Percentiles rank a stretch among this genome's conserved stretches.
These are phyloP conservation scores for Saxophila tyrrhenica DNA, from an alignment of 495 filamentous ascomycete species.

Conservation along the genomic window DNA sequence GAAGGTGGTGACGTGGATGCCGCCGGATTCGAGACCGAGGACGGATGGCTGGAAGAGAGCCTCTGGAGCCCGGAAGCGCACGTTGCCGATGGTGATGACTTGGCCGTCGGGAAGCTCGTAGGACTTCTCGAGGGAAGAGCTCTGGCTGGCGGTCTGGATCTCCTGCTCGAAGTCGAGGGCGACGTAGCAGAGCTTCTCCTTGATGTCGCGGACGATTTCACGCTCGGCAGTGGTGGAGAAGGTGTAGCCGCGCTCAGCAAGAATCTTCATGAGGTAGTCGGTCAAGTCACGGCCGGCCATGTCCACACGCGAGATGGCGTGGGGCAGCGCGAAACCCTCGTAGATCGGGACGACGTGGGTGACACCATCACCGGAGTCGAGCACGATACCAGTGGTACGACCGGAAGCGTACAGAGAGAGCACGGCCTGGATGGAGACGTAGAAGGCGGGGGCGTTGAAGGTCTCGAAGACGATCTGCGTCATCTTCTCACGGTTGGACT, in stretches of 20 bases:
- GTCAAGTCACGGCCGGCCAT: constrained; percentile 99
- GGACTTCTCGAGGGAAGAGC: constrained; percentile 97
- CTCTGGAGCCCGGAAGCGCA: constrained; percentile 98
- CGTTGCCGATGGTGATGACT: constrained; percentile 99
- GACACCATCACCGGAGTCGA: constrained; percentile 99
- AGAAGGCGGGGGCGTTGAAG: constrained; percentile 99
- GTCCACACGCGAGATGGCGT: constrained; percentile 98
- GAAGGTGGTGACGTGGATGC: constrained; percentile 99
- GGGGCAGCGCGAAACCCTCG: constrained; percentile 98
- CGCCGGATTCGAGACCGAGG: constrained; percentile 92
- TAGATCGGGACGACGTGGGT: constrained; percentile 99
- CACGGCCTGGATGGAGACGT: constrained; percentile 99
- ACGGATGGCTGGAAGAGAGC: constrained; percentile 99
- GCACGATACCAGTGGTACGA: constrained; percentile 99
- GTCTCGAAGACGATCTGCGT: constrained; percentile 99
- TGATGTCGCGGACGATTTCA: constrained; percentile 99
- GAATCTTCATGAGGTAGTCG: constrained; percentile 99
- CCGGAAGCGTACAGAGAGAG: constrained; percentile 98
- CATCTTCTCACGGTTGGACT: constrained; percentile 99
- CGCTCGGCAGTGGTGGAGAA: constrained; percentile 99
- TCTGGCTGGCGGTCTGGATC: constrained; percentile 98
- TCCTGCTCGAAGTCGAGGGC: constrained; percentile 99
- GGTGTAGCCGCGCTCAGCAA: constrained; percentile 97
- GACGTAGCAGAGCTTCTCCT: constrained; percentile 99
- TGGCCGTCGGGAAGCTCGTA: constrained; percentile 99